Evolutionary conservation across 257 asterid genomes (phyloP), one percentile per base, ranked within the genome.

Genomic region (Gardenia jasminoides): DNA sequence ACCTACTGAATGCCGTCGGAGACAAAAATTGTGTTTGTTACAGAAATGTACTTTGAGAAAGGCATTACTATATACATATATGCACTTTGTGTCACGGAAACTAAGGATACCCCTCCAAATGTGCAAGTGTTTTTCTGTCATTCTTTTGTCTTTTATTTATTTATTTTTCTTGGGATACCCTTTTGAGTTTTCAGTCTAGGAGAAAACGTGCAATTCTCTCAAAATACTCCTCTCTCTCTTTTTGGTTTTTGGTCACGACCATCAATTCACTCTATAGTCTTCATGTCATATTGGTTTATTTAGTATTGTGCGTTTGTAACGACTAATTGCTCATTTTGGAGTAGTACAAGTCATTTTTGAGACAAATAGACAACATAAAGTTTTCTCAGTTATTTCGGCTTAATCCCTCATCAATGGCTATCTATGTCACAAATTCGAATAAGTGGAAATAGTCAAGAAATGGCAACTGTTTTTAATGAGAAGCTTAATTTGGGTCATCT

Each of bases 401-500:
- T 8, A 59, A 24, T 59, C 28, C 28, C 28, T 59, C n/a, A 24
- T 26, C 22, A 59, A 59, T 24, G 4, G 24, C 15, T 24, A 9
- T 24, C 41, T 64, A 28, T 19, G 4, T 64, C 20, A n/a, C 68
- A 19, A 64, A 30, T 64, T 64, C 11, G 13, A 20, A 20, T 64
- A 28, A 28, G 39, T 15, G 28, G 8, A 28, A 30, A 28, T n/a
- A 2, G 20, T 28, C 41, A 64, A 46, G 28, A 56, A 72, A 58
- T 26, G 46, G 46, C 8, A 72, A 36, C 64, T 72, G 16, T 19
- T 48, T 24, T 52, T 16, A 73, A 30, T 24, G 31, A 33, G 77
- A 31, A 74, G 47, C 67, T 74, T 54, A 73, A 39, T 56, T 73
- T 28, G 19, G 39, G n/a, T 54, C 78, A 64, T 13, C 22, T 64